These are phyloP conservation scores for Diaporthe amygdali DNA, from an alignment of 2,329 filamentous ascomycete genomes.

Conservation along the genomic window DNA sequence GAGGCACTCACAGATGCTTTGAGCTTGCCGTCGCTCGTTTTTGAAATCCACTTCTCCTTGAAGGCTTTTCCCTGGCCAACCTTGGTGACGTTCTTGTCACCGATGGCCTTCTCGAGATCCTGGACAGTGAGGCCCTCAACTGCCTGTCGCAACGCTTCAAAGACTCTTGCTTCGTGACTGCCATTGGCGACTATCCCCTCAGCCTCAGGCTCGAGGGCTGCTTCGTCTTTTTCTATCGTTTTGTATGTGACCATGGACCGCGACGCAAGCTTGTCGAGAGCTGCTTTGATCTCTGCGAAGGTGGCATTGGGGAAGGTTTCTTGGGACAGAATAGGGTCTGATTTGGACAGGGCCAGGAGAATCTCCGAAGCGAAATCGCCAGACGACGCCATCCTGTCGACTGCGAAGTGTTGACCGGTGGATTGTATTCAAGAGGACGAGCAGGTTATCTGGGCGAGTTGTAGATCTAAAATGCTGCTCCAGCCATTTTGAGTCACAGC, in stretches of 20 bases:
- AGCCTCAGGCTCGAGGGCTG: constrained; percentile 76
- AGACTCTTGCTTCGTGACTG: constrained; percentile 83
- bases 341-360: constrained; percentile 67
- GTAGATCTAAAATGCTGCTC: not conserved
- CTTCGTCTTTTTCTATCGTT: constrained; percentile 79
- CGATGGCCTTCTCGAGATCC: constrained; percentile 72
- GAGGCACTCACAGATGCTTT: constrained; percentile 43
- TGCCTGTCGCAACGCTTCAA: constrained; percentile 73
- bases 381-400: constrained; percentile 47
- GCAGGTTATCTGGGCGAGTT: not conserved
- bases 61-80: constrained; percentile 96
- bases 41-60: constrained; percentile 75
- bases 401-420: not conserved
- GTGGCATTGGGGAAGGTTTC: constrained; percentile 71
- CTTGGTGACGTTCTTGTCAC: constrained; percentile 76
- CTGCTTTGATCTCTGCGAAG: constrained; percentile 79
- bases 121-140: constrained; percentile 79
- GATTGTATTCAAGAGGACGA: not conserved
- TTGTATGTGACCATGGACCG: constrained; percentile 89
- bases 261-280: constrained; percentile 83
- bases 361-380: constrained; percentile 69
- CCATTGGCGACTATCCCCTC: constrained; percentile 75
- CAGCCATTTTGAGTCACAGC: constrained; percentile 21
- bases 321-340: constrained; percentile 69
- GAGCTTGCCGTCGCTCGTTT: constrained; percentile 62